phyloP scores from a whole-genome alignment of 2,329 filamentous ascomycete species.

The Phialophora verrucosa region DNA sequence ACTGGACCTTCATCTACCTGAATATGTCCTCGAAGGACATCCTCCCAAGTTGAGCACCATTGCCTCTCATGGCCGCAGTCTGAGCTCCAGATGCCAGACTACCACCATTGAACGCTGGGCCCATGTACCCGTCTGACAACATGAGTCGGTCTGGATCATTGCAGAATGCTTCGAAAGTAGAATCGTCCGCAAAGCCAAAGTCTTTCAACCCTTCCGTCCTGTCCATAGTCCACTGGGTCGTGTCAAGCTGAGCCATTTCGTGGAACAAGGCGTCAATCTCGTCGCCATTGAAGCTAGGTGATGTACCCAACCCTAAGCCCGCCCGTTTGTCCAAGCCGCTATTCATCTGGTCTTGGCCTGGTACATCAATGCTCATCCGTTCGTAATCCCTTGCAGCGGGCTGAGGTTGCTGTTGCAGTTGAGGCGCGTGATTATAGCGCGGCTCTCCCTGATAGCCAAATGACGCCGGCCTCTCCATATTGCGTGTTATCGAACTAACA shows the following conservation, averaged over 20 bases:
- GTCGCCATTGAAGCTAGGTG: constrained; percentile 40
- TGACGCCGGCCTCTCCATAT: background rate
- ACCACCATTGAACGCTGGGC: constrained; percentile 21
- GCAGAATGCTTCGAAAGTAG: constrained; percentile 53
- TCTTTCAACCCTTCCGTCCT: constrained; percentile 51
- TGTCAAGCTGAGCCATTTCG: constrained; percentile 53
- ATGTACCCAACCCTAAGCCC: constrained; percentile 22
- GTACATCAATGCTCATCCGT: constrained; percentile 22
- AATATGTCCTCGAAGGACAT: constrained; percentile 19
- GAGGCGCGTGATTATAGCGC: constrained; percentile 1
- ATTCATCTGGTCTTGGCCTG: constrained; percentile 8
- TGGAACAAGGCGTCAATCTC: constrained; percentile 54
- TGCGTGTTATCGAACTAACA: background rate
- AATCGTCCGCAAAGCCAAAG: constrained; percentile 53
- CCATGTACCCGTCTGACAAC: constrained; percentile 28
- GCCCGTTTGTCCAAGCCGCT: background rate
- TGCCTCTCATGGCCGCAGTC: background rate
- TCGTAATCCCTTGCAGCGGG: constrained; percentile 20
- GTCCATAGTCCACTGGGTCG: constrained; percentile 51
- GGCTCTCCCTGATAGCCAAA: constrained; percentile 8
- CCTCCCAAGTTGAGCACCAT: constrained; percentile 1
- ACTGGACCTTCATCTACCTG: constrained; percentile 1
- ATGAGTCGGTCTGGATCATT: constrained; percentile 51
- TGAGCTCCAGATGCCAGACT: constrained; percentile 5
- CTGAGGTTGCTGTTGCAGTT: constrained; percentile 4